Evolutionary conservation across 179 eudicot species (phyloP).

Genomic region (Gypsophila paniculata): DNA sequence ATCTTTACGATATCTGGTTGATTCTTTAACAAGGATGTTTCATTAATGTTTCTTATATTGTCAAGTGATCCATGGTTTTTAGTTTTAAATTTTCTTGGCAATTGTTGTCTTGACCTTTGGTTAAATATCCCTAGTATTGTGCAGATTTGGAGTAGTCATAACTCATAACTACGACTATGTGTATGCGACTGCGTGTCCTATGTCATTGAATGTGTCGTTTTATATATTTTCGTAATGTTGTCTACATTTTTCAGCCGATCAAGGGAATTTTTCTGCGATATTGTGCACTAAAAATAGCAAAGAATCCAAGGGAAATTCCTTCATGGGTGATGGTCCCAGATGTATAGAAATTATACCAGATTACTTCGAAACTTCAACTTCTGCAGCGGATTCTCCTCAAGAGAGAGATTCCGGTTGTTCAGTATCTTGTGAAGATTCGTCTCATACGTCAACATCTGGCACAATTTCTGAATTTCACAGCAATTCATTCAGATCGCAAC

Average conservation of each 20-base stretch:
- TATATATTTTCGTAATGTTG: background rate
- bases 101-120: background rate
- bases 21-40: background rate
- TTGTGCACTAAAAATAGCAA: background rate
- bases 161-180: background rate
- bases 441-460: slow-evolving; percentile 41
- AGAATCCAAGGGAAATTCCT: slow-evolving; percentile 14
- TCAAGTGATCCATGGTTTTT: background rate
- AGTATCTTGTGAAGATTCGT: slow-evolving; percentile 42
- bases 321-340: slow-evolving; percentile 77
- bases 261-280: too few species aligned
- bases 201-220: background rate
- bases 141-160: background rate
- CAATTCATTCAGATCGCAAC: slow-evolving; percentile 30
- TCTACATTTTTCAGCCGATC: background rate
- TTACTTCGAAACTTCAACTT: slow-evolving; percentile 58
- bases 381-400: slow-evolving; percentile 39
- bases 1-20: background rate
- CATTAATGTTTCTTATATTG: background rate
- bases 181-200: background rate
- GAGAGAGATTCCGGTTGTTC: slow-evolving; percentile 36
- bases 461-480: slow-evolving; percentile 31
- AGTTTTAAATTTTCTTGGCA: background rate
- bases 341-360: slow-evolving; percentile 59
- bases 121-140: background rate